These are phyloP conservation scores for Skeletonema potamos DNA, from an alignment of 108 stramenopile genomes.

Conservation along the genomic window DNA sequence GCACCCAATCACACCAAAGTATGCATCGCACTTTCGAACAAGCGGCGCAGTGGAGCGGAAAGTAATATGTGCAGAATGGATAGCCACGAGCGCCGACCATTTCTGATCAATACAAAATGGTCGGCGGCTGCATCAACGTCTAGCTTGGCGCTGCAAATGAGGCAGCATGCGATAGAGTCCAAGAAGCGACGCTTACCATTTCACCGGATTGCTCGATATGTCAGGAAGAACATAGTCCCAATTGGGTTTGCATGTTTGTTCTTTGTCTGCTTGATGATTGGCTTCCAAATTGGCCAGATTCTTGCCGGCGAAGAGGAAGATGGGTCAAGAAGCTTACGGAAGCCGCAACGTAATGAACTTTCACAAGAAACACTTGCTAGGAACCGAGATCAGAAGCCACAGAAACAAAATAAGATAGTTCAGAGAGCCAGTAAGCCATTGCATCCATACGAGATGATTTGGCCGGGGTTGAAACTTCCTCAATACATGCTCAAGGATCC, in stretches of 20 bases:
- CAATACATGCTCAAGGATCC: conserved; percentile 24
- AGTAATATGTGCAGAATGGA: neutral
- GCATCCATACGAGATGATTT: conserved; percentile 8
- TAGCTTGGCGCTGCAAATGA: neutral
- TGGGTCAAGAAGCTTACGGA: neutral
- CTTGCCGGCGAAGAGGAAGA: neutral
- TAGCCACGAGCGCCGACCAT: neutral
- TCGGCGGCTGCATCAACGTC: neutral
- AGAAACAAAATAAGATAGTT: neutral
- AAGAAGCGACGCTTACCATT: neutral
- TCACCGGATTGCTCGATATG: neutral
- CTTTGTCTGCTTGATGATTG: neutral
- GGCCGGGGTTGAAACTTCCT: conserved; percentile 18
- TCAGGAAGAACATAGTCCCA: neutral
- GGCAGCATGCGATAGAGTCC: neutral
- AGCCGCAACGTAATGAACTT: neutral
- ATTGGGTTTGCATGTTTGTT: neutral
- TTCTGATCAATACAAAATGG: neutral
- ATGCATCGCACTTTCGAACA: no score
- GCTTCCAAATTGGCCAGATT: neutral
- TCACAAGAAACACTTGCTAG: neutral
- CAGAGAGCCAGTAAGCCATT: neutral
- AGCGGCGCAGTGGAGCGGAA: no score
- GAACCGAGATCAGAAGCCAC: neutral
- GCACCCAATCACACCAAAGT: no score